A percentile compares a stretch with the other conserved stretches of the same genome.
Evolutionary conservation across 306 rosid genomes (phyloP).

Genomic region (Malus asiatica): DNA sequence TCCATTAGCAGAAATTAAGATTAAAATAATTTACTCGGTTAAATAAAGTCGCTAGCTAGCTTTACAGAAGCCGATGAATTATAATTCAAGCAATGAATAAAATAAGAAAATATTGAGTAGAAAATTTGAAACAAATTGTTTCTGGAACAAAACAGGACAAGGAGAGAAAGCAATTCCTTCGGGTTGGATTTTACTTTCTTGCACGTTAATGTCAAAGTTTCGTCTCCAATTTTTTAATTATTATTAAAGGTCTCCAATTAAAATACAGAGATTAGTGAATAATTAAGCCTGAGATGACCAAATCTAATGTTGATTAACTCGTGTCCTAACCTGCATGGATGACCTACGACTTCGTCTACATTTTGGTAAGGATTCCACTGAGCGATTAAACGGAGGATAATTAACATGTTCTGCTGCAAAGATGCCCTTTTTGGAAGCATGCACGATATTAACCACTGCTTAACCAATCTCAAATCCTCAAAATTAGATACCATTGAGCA

Average conservation of each 20-base stretch:
- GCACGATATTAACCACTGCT: not conserved
- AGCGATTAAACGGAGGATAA: not conserved
- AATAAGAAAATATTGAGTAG: not conserved
- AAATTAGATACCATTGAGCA: not conserved
- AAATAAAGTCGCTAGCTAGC: not conserved
- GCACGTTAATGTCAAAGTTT: conserved; percentile 1
- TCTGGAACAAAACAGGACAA: not conserved
- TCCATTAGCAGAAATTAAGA: not conserved
- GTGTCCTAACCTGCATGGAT: not conserved
- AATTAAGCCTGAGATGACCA: not conserved
- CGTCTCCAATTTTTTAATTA: not conserved
- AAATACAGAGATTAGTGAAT: not conserved
- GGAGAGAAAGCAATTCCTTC: not conserved
- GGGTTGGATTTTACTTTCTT: not conserved
- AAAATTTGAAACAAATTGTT: not conserved
- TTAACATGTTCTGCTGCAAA: not conserved
- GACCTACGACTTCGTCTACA: not conserved
- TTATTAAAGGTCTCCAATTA: not conserved
- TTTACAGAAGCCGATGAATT: not conserved
- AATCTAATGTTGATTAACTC: not conserved
- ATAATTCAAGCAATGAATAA: conserved; percentile 6
- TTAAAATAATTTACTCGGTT: not conserved
- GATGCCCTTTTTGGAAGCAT: not conserved
- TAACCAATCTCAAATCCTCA: not conserved
- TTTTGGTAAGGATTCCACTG: not conserved